phyloP scores from a whole-genome alignment of 495 filamentous ascomycete genomes.

The Entonaema liquescens region DNA sequence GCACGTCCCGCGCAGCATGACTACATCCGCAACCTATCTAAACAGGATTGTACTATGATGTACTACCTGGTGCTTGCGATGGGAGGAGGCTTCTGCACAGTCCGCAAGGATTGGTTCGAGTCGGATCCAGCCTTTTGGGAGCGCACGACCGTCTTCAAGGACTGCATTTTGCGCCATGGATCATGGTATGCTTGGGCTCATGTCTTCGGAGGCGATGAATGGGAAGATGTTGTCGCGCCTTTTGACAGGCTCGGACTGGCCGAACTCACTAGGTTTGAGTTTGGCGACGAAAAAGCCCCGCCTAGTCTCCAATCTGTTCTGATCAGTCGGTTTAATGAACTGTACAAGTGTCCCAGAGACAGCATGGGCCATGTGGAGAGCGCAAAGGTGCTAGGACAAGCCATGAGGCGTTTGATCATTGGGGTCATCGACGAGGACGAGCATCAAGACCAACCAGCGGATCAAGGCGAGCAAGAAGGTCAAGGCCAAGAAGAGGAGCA shows the following conservation, averaged over 20 bases:
- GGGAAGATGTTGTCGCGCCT: background rate
- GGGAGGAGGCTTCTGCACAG: background rate
- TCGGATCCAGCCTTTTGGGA: conserved; percentile 5
- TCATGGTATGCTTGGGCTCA: conserved; percentile 35
- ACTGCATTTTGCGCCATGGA: conserved; percentile 38
- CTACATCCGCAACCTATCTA: conserved; percentile 29
- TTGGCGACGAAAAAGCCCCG: background rate
- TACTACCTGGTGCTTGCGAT: conserved; percentile 21
- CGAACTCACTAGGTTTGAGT: conserved; percentile 20
- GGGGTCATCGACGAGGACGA: background rate
- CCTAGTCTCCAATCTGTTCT: conserved; percentile 6
- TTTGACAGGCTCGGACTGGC: background rate
- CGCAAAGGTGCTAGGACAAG: background rate
- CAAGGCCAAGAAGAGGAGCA: background rate
- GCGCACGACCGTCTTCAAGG: conserved; percentile 16
- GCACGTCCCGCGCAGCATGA: conserved; percentile 32
- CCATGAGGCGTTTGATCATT: background rate
- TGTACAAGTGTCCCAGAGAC: background rate
- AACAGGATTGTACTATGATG: conserved; percentile 39
- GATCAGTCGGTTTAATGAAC: conserved; percentile 2
- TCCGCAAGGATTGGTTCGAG: background rate
- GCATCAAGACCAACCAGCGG: background rate
- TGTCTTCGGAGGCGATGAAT: background rate
- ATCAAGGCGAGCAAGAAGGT: no score
- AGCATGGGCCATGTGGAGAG: no score